These are phyloP conservation scores for Ophiostoma quercus DNA, from an alignment of 2,329 filamentous ascomycete genomes.

Conservation along the genomic window DNA sequence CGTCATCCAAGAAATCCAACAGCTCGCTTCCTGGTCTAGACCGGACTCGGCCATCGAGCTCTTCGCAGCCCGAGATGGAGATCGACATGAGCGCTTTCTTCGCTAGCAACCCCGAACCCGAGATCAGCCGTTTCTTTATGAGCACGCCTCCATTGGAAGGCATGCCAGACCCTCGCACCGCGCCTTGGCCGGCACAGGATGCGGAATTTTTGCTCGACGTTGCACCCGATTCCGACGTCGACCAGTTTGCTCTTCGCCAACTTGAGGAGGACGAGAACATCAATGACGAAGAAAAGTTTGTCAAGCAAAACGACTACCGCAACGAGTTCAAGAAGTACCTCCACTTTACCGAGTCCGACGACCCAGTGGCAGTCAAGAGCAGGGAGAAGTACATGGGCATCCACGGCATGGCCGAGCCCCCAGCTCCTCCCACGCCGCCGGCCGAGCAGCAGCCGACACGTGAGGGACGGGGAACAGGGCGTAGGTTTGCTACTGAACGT, in stretches of 20 bases:
- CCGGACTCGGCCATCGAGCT: slow-evolving; percentile 38
- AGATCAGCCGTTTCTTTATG: slow-evolving; percentile 48
- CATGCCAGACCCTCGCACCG: slow-evolving; percentile 45
- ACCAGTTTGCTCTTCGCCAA: slow-evolving; percentile 44
- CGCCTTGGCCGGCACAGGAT: slow-evolving; percentile 45
- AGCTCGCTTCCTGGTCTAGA: slow-evolving; percentile 24
- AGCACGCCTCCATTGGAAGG: slow-evolving; percentile 52
- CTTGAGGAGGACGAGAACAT: slow-evolving; percentile 41
- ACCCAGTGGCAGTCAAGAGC: slow-evolving; percentile 51
- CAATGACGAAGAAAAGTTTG: slow-evolving; percentile 38
- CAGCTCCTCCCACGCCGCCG: slow-evolving; percentile 34
- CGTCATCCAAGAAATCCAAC: background rate
- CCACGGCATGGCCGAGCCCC: slow-evolving; percentile 36
- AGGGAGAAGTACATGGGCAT: slow-evolving; percentile 48
- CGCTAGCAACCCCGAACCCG: slow-evolving; percentile 37
- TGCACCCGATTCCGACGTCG: slow-evolving; percentile 38
- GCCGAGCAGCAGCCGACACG: slow-evolving; percentile 48
- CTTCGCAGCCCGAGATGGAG: slow-evolving; percentile 47
- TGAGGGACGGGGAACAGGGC: slow-evolving; percentile 50
- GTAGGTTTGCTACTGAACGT: slow-evolving; percentile 63
- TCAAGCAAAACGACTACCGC: slow-evolving; percentile 40
- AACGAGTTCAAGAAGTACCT: slow-evolving; percentile 49
- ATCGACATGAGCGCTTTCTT: slow-evolving; percentile 37
- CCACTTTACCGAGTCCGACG: slow-evolving; percentile 51
- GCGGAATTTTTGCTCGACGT: slow-evolving; percentile 41